Base-by-base conservation (phyloP, 306 rosid species). In the Begonia masoniana region DNA sequence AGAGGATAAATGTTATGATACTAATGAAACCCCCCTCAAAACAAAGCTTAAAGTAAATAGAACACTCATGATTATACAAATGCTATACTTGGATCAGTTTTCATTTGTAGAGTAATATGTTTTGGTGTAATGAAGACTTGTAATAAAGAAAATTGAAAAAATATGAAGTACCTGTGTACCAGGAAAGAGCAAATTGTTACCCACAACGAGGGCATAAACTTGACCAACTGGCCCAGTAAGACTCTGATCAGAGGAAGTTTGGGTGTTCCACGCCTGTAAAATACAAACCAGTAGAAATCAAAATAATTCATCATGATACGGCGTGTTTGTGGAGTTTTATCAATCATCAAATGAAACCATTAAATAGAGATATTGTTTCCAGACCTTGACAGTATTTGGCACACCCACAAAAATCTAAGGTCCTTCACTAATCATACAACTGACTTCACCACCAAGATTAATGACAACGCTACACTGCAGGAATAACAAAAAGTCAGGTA, bases 341-440 rank as follows among this genome's bases (percentile, higher is more conserved):
- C 39, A 31, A 31, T 6, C 7, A 31, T 31, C 39, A 31, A 31
- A 31, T 31, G 39, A 31, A 7, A 31, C 39, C 9, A 5, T 31
- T 31, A 31, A 31, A 31, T 31, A 31, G 39, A 31, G 39, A 31
- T 17, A 24, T 61, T 59, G 56, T 12, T 36, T 55, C 47, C 75
- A 52, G 68, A 91, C 97, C 96, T 86, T 85, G 41, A 85, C 96
- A 72, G 63, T 51, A 71, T 83, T 79, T 46, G 85, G 83, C 45
- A 85, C 60, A 54, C 97, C 97, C 65, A 91, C 94, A 77, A 91
- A 91, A 60, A 91, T 57, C 97, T 96, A 91, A 51, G 94, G 88
- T 56, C 97, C 97, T 75, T 91, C 97, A 50, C 73, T 71, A 68
- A 85, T 81, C 94, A 91, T 83, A 58, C 88, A 91, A 64, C 97